Conservation (phyloP, 352 stramenopile genomes). For the Globisporangium middletonii region DNA sequence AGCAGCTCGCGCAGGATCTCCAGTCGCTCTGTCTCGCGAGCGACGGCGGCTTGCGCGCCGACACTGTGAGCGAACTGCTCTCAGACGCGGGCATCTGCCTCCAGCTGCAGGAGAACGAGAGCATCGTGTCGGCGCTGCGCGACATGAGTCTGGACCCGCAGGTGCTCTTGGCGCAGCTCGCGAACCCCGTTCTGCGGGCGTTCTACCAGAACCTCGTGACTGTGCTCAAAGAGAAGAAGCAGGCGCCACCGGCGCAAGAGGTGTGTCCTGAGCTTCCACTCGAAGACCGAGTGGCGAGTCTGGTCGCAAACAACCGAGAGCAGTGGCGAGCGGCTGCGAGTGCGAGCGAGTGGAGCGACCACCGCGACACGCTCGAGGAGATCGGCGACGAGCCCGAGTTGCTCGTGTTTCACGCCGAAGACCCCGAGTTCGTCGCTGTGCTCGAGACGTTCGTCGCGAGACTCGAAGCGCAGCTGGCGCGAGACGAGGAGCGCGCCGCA, state of each 20-base stretch:
- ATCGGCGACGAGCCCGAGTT: constrained; percentile 63
- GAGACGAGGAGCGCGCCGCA: not conserved
- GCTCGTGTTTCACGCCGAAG: constrained; percentile 60
- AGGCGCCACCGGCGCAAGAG: not conserved
- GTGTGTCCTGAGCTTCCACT: constrained; percentile 11
- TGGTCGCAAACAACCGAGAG: constrained; percentile 8
- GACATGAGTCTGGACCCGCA: constrained; percentile 65
- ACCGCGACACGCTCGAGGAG: constrained; percentile 40
- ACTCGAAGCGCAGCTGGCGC: constrained; percentile 17
- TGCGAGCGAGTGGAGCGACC: constrained; percentile 18
- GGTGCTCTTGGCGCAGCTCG: constrained; percentile 39
- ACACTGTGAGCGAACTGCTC: constrained; percentile 47
- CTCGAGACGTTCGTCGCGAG: constrained; percentile 33
- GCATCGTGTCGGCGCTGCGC: constrained; percentile 43
- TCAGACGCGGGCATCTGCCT: constrained; percentile 33
- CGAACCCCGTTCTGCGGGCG: constrained; percentile 28
- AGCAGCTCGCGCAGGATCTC: constrained; percentile 36
- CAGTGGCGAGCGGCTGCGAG: not conserved
- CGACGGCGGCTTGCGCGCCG: constrained; percentile 23
- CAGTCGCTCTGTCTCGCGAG: constrained; percentile 29
- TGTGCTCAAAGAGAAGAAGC: constrained; percentile 22
- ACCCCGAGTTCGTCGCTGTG: constrained; percentile 27
- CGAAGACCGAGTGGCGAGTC: constrained; percentile 30
- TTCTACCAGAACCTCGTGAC: constrained; percentile 54
- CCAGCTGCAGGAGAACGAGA: constrained; percentile 31